phyloP scores from a whole-genome alignment of 2,329 filamentous ascomycete species.

The Beauveria sp. region DNA sequence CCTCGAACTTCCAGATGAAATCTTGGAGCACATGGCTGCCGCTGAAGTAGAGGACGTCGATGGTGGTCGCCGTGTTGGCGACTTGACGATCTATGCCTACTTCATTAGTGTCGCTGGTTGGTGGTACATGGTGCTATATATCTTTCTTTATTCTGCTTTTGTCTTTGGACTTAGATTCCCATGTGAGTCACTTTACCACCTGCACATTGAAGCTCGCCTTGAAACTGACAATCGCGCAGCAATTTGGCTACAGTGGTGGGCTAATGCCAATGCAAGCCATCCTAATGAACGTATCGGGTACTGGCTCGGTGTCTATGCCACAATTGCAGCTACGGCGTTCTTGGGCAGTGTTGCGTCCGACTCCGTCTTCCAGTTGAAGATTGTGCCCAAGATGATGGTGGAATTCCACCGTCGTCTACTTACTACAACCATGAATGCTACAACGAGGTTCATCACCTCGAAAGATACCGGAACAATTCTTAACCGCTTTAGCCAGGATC shows the following conservation, averaged over 20 bases:
- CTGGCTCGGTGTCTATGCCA: slow-evolving; percentile 17
- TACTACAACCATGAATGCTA: slow-evolving; percentile 24
- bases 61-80: slow-evolving; percentile 12
- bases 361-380: slow-evolving; percentile 15
- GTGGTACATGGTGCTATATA: slow-evolving; percentile 14
- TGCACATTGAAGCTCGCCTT: neutral
- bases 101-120: slow-evolving; percentile 16
- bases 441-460: slow-evolving; percentile 27
- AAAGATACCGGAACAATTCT: slow-evolving; percentile 28
- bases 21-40: slow-evolving; percentile 11
- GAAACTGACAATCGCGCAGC: slow-evolving; percentile 11
- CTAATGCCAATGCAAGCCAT: slow-evolving; percentile 15
- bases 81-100: slow-evolving; percentile 15
- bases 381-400: slow-evolving; percentile 21
- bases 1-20: slow-evolving; percentile 14
- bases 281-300: slow-evolving; percentile 17
- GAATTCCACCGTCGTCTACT: slow-evolving; percentile 19
- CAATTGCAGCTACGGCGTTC: slow-evolving; percentile 13
- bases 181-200: slow-evolving; percentile 8
- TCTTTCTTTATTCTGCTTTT: slow-evolving; percentile 15
- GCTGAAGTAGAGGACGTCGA: slow-evolving; percentile 11
- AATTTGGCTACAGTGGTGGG: slow-evolving; percentile 22
- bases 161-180: slow-evolving; percentile 18
- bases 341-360: slow-evolving; percentile 12
- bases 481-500: slow-evolving; percentile 34